Conservation (phyloP, 768 basidiomycete species). For the Obba rivulosa region DNA sequence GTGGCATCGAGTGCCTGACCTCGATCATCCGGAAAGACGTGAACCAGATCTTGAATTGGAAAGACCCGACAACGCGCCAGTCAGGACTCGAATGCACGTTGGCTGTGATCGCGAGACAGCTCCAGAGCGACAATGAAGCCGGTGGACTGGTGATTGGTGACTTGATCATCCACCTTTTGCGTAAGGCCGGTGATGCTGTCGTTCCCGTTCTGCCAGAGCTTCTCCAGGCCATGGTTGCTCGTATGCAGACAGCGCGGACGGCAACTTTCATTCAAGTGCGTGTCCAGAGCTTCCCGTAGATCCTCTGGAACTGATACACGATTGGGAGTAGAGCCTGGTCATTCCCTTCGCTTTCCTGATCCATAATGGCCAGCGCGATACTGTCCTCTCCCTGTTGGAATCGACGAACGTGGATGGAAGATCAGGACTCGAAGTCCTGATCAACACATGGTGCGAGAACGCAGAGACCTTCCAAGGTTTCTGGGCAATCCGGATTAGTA, state of each 20-base stretch:
- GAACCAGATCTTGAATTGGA: constrained; percentile 75
- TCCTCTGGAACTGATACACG: not conserved
- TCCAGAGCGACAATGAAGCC: constrained; percentile 81
- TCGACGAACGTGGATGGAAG: constrained; percentile 53
- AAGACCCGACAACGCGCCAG: constrained; percentile 50
- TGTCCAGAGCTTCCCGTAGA: not conserved
- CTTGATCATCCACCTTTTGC: constrained; percentile 86
- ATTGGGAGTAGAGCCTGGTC: constrained; percentile 61
- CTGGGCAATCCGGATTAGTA: constrained; percentile 87
- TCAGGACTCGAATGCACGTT: constrained; percentile 75
- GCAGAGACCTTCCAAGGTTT: constrained; percentile 92
- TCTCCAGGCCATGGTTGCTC: constrained; percentile 72
- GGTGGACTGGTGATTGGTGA: constrained; percentile 93
- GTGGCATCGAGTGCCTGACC: constrained; percentile 78
- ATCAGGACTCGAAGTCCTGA: constrained; percentile 77
- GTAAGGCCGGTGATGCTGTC: constrained; percentile 75
- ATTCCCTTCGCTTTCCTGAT: constrained; percentile 94
- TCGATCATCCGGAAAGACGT: constrained; percentile 84
- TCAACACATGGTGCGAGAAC: constrained; percentile 93
- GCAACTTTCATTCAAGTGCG: constrained; percentile 85
- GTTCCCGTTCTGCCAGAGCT: constrained; percentile 85
- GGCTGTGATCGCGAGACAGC: constrained; percentile 67
- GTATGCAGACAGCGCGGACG: constrained; percentile 83
- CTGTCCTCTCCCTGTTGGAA: constrained; percentile 74
- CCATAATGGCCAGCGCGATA: constrained; percentile 70